Base-by-base conservation (phyloP, 2,329 filamentous ascomycete species). In the Penicillium sp. region DNA sequence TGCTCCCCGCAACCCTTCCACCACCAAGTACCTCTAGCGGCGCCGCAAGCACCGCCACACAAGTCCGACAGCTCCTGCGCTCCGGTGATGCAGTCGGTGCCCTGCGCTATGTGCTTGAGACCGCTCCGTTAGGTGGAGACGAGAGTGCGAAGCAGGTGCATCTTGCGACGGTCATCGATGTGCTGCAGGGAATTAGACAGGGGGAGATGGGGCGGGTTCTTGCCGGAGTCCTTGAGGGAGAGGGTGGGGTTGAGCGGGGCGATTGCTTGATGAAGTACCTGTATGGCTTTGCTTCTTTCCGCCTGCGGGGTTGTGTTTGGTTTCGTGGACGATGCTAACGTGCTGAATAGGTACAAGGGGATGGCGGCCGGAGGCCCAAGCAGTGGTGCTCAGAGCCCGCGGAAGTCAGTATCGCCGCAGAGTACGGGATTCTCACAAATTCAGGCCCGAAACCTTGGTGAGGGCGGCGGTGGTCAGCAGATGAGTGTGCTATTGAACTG, bases 251-350 rank as follows among this genome's bases (percentile, higher is more conserved):
- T 64, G 95, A 98, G 79, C 85, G 91, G 64, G 82, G 96, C 69
- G 95, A 99, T 78, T 92, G 94, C 56, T 82, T 99, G 77, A 97
- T 97, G 91, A 99, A 99, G 83, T 99, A 97, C 81, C 84, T 97
- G 88, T 97, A 87, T 73, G 90, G 49, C 21, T 30, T 46, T 2
- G 30, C 9, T 4, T n/a, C 55, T 8, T 21, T 11, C 47, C 3
- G 26, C 26, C 26, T 41, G 23, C 17, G 1, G 51, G 48, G 47
- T 56, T 13, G 49, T 48, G 56, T 46, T 48, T 66, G 49, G 26
- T 26, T 54, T 45, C 6, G 21, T 8, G 41, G 44, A 26, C 5
- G 3, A 26, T 26, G 46, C 21, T 41, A n/a, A 54, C 30, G 45
- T 30, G 17, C 26, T 29, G 53, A 64, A 59, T 70, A 94, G 91